phyloP scores from a whole-genome alignment of 2,329 filamentous ascomycete species.

The Clarireedia homoeocarpa region DNA sequence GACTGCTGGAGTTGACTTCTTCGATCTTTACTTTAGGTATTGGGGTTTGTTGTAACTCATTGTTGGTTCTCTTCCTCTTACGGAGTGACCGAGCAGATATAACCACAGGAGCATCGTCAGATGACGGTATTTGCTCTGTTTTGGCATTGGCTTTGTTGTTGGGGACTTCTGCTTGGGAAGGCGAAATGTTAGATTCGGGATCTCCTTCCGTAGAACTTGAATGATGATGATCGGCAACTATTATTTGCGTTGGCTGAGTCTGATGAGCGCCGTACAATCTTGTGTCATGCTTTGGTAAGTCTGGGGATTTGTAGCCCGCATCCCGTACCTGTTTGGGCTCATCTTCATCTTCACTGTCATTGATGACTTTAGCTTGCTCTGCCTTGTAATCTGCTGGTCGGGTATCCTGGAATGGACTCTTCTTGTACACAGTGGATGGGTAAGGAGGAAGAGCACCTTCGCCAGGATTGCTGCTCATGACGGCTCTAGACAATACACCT shows the following conservation, averaged over 20 bases:
- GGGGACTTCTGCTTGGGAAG: not conserved
- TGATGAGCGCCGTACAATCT: not conserved
- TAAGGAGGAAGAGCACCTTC: not conserved
- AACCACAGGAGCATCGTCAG: constrained; percentile 20
- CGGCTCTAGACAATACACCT: not conserved
- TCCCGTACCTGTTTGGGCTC: not conserved
- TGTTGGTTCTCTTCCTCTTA: constrained; percentile 21
- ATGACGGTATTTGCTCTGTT: constrained; percentile 1
- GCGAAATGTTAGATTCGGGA: constrained; percentile 8
- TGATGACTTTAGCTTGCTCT: not conserved
- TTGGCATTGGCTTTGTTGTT: not conserved
- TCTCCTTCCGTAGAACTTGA: constrained; percentile 24
- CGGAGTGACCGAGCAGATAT: constrained; percentile 20
- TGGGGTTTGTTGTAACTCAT: constrained; percentile 6
- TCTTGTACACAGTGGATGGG: not conserved
- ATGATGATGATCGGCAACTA: constrained; percentile 13
- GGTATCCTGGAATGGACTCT: not conserved
- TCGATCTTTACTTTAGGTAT: constrained; percentile 24
- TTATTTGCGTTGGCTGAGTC: constrained; percentile 12
- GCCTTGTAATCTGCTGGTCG: not conserved
- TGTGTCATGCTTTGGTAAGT: not conserved
- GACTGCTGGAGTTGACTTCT: constrained; percentile 22
- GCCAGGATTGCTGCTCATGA: not conserved
- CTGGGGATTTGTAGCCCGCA: not conserved
- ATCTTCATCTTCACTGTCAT: not conserved